These are phyloP conservation scores for Oxytropis ochrocephala DNA, from an alignment of 306 rosid genomes.

Conservation along the genomic window DNA sequence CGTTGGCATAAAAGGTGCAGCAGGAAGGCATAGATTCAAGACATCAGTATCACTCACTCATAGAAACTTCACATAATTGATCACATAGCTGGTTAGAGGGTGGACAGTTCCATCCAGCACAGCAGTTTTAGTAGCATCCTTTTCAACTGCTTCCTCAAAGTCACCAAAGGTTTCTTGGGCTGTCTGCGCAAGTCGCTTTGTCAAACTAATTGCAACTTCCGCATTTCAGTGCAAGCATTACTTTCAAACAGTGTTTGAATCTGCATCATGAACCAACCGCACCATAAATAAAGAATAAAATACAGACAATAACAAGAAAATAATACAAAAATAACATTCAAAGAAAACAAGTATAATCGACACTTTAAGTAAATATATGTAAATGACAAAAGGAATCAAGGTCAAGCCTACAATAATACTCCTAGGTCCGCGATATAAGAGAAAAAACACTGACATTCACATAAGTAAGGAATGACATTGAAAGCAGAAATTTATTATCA, in stretches of 20 bases:
- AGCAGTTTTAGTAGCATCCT: constrained; percentile 90
- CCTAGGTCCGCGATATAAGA: too few species aligned
- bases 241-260: constrained; percentile 59
- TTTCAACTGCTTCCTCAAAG: constrained; percentile 97
- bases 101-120: constrained; percentile 97
- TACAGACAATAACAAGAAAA: not conserved
- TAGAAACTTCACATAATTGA: constrained; percentile 82
- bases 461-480: too few species aligned
- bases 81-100: constrained; percentile 95
- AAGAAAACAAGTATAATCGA: not conserved
- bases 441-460: too few species aligned
- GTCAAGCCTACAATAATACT: not conserved
- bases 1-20: not conserved
- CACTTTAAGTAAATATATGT: not conserved
- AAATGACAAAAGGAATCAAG: not conserved
- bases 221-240: constrained; percentile 72
- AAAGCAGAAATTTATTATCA: too few species aligned
- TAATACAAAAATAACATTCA: not conserved
- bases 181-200: constrained; percentile 84
- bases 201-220: constrained; percentile 71
- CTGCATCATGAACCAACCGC: constrained; percentile 28
- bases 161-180: constrained; percentile 95
- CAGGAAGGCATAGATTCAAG: constrained; percentile 7
- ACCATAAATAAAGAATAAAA: not conserved
- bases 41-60: constrained; percentile 55